Evolutionary conservation across 805 yeast species (phyloP), one percentile per base, ranked within the genome.

Genomic region (Kregervanrija fluxuum): DNA sequence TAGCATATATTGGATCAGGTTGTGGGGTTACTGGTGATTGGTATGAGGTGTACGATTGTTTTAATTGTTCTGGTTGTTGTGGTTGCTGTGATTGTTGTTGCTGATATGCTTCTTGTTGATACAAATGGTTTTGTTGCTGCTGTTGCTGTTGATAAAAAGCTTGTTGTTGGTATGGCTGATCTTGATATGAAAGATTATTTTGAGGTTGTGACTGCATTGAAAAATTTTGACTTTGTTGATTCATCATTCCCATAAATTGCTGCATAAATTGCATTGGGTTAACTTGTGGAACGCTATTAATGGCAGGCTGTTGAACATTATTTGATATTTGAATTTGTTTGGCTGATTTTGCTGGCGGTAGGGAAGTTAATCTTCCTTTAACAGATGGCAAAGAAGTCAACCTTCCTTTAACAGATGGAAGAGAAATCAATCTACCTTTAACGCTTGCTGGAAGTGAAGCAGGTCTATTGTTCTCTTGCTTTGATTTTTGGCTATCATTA

Each of bases 331-430:
- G 28, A 22, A 6, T 8, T 22, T 22, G 28, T 22, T 22, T 22
- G 8, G 28, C 28, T 22, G 28, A 2, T 22, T 22, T 22, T 22
- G 28, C 28, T 6, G 28, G 28, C 8, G 28, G 28, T 13, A 37
- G n/a, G 11, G 38, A n/a, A 41, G 44, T 37, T 32, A 44, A 8
- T 30, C 16, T 22, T 4, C 40, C 35, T 42, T 40, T 52, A 11
- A 38, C n/a, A 11, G 48, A 43, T 1, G 57, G 56, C 9, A 55
- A 43, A 5, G 60, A 51, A 1, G 55, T 54, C 6, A 37, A 15
- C 22, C 46, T 41, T 11, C 47, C 45, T 33, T 44, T 45, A 3
- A 38, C 48, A 3, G 48, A 11, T 11, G 47, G 51, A 12, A 48
- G 33, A 9, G 49, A 45, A 8, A 49, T 48, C 39, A 41, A 43